Percentiles rank a stretch among this genome's conserved stretches.
phyloP scores from a whole-genome alignment of 345 rosid genomes.

The Aquilaria sinensis region DNA sequence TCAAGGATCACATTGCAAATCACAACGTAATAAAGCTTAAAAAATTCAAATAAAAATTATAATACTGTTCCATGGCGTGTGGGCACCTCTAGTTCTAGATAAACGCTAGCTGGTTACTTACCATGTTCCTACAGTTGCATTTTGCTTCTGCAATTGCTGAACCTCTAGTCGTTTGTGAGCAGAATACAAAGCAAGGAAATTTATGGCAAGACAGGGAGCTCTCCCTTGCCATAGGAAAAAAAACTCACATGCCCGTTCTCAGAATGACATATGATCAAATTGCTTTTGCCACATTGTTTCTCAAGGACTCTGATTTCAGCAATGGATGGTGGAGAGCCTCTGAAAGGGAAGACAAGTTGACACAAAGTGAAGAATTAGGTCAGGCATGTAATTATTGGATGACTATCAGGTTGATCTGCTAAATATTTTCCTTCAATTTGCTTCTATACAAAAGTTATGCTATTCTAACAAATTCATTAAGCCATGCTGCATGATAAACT shows the following conservation, averaged over 20 bases:
- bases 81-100: too few relatives aligned
- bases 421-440: too few relatives aligned
- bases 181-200: not conserved
- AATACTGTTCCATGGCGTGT: too few relatives aligned
- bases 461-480: not conserved
- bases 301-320: conserved; percentile 47
- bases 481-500: not conserved
- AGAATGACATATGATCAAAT: conserved; percentile 54
- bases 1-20: too few relatives aligned
- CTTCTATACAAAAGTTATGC: not conserved
- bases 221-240: conserved; percentile 40
- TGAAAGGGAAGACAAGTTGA: conserved; percentile 17
- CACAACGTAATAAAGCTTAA: too few relatives aligned
- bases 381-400: not conserved
- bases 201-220: conserved; percentile 50
- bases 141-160: too few relatives aligned
- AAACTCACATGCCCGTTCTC: conserved; percentile 65
- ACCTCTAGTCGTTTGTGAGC: too few relatives aligned
- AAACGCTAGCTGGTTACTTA: too few relatives aligned
- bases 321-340: conserved; percentile 52
- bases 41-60: too few relatives aligned
- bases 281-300: conserved; percentile 31
- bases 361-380: not conserved
- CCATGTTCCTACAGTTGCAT: too few relatives aligned
- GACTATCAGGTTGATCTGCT: too few relatives aligned